These are phyloP conservation scores for Golubevia sp. DNA, from an alignment of 1,284 basidiomycete genomes.

Conservation along the genomic window DNA sequence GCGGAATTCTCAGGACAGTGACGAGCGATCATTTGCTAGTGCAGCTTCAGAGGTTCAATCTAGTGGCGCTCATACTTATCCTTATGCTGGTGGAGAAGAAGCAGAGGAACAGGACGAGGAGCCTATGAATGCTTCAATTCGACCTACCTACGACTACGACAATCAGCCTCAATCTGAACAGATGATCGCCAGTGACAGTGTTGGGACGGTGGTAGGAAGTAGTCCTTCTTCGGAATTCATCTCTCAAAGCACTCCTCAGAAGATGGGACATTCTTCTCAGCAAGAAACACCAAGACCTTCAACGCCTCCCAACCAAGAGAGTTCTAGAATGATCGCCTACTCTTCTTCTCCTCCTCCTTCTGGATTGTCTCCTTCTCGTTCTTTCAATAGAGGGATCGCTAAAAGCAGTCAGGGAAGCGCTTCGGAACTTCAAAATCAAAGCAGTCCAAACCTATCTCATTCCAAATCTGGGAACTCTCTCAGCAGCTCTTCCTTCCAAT, in stretches of 20 bases:
- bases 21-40: conserved; percentile 20
- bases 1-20: conserved; percentile 24
- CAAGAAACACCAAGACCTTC: too few relatives aligned
- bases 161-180: not conserved
- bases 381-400: not conserved
- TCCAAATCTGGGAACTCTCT: not conserved
- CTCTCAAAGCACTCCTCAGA: not conserved
- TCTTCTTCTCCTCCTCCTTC: not conserved
- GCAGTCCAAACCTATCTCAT: not conserved
- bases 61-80: not conserved
- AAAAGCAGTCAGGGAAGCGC: not conserved
- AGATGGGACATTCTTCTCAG: too few relatives aligned
- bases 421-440: not conserved
- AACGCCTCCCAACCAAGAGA: not conserved
- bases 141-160: not conserved
- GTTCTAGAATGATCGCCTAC: not conserved
- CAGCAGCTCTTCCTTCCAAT: not conserved
- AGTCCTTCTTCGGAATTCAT: not conserved
- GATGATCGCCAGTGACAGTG: not conserved
- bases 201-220: not conserved
- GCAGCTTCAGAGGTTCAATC: not conserved
- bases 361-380: not conserved
- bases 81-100: not conserved
- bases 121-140: not conserved
- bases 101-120: not conserved